A percentile compares a stretch with the other conserved stretches of the same genome.
These are phyloP conservation scores for Neurospora crassa DNA, from an alignment of 2,329 filamentous ascomycete genomes.

Conservation along the genomic window DNA sequence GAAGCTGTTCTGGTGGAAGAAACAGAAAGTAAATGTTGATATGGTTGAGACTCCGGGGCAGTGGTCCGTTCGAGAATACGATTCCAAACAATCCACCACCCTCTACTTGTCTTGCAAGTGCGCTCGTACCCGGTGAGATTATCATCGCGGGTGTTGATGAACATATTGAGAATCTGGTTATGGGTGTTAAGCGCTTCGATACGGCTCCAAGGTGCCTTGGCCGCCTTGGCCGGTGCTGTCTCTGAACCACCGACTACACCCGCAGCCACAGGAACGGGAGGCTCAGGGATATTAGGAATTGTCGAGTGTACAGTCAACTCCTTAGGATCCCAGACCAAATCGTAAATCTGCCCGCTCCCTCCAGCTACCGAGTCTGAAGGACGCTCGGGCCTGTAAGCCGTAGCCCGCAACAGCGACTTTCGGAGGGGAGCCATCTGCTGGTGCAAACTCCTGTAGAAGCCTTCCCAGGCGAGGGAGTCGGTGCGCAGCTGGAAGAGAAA, in stretches of 20 bases:
- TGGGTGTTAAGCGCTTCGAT: conserved; percentile 57
- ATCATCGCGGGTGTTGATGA: conserved; percentile 34
- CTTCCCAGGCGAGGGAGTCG: conserved; percentile 44
- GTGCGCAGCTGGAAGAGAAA: conserved; percentile 60
- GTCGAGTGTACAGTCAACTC: conserved; percentile 50
- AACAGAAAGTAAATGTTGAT: neutral
- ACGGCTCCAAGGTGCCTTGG: conserved; percentile 40
- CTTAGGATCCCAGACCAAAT: conserved; percentile 52
- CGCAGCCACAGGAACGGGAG: conserved; percentile 18
- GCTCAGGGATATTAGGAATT: conserved; percentile 54
- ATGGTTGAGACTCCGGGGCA: neutral
- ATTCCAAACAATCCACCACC: conserved; percentile 64
- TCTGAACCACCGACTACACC: conserved; percentile 11
- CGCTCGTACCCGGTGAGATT: conserved; percentile 40
- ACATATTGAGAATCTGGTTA: conserved; percentile 51
- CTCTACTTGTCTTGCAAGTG: conserved; percentile 55
- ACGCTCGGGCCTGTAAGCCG: conserved; percentile 44
- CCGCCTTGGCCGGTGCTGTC: conserved; percentile 10
- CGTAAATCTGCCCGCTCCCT: conserved; percentile 38
- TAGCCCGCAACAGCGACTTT: conserved; percentile 46
- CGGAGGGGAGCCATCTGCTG: conserved; percentile 50
- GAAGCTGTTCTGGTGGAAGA: neutral
- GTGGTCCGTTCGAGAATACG: conserved; percentile 33
- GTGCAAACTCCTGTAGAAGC: conserved; percentile 50
- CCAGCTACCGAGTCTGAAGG: conserved; percentile 25